Evolutionary conservation across 2,329 filamentous ascomycete genomes (phyloP).

Genomic region (Colletotrichum viniferum): DNA sequence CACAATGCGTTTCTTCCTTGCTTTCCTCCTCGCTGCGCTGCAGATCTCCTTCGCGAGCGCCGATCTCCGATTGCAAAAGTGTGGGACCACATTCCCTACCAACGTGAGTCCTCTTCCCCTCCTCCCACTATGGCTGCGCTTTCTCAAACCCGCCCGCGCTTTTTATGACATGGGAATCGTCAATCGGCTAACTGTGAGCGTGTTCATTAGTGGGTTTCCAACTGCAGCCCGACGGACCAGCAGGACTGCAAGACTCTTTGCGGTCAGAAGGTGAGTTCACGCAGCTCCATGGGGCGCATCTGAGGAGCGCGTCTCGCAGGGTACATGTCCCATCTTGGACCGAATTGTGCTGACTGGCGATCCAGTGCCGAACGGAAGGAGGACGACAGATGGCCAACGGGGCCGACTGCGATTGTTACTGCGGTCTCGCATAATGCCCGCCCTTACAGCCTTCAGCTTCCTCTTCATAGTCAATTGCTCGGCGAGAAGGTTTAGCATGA

Average conservation of each 20-base stretch:
- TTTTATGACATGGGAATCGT: rapidly evolving
- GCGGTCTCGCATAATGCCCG: background rate
- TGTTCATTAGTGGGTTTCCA: background rate
- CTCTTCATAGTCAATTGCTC: background rate
- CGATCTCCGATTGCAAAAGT: background rate
- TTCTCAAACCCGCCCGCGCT: background rate
- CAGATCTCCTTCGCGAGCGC: background rate
- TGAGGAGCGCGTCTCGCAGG: background rate
- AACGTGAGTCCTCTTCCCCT: background rate
- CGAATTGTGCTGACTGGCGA: background rate
- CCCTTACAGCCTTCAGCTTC: background rate
- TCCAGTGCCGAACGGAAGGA: background rate
- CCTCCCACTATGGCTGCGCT: background rate
- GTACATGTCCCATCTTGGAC: background rate
- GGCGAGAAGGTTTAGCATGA: rapidly evolving
- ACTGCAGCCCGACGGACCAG: background rate
- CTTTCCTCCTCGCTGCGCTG: background rate
- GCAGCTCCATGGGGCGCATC: background rate
- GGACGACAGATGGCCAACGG: background rate
- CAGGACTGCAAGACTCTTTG: background rate
- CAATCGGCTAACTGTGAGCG: background rate
- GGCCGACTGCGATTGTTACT: background rate
- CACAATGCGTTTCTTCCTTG: background rate
- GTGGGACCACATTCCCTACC: background rate
- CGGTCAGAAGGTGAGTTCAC: background rate